A percentile compares a stretch with the other conserved stretches of the same genome.
phyloP scores from a whole-genome alignment of 139 green algal genomes.

The Ulvella scutata region DNA sequence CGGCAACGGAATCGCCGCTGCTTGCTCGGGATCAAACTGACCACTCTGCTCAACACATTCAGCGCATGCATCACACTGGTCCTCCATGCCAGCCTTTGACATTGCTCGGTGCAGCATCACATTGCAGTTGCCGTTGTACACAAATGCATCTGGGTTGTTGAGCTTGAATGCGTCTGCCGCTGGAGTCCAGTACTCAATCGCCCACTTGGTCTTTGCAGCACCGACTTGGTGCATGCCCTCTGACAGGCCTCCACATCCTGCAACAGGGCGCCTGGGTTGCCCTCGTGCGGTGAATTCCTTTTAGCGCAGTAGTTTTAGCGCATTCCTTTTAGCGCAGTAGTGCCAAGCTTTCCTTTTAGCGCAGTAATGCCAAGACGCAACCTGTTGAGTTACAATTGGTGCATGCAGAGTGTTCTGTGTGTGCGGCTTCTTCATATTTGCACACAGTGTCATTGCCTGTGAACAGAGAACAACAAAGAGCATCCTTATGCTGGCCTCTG shows the following conservation, averaged over 20 bases:
- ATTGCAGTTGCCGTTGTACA: constrained; percentile 89
- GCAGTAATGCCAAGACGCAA: too few species aligned
- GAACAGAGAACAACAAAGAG: too few species aligned
- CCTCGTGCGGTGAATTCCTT: too few species aligned
- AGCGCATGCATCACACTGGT: constrained; percentile 46
- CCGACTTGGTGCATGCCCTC: constrained; percentile 79
- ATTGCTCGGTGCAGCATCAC: constrained; percentile 72
- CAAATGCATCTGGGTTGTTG: constrained; percentile 65
- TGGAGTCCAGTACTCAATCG: constrained; percentile 84
- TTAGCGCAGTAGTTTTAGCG: too few species aligned
- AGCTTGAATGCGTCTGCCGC: constrained; percentile 78
- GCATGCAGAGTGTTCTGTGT: too few species aligned
- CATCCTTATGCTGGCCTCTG: too few species aligned
- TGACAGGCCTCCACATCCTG: constrained; percentile 81
- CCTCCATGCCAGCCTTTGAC: constrained; percentile 41
- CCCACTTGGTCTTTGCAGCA: constrained; percentile 67
- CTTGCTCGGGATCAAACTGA: constrained; percentile 15
- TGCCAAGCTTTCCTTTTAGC: too few species aligned
- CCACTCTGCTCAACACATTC: constrained; percentile 13
- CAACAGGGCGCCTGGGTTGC: too few species aligned
- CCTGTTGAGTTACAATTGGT: too few species aligned
- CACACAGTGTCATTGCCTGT: too few species aligned
- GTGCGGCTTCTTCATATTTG: too few species aligned
- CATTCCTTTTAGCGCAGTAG: too few species aligned
- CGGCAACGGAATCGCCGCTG: constrained; percentile 45